These are phyloP conservation scores for Citrus sinensis DNA, from an alignment of 345 rosid genomes.

Conservation along the genomic window DVS_A1.0 CM039169.1:5871501-5872000, in stretches of 20 bases:
- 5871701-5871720: slow-evolving; percentile 20
- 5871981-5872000: background rate
- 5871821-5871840: slow-evolving; percentile 43
- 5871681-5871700: slow-evolving; percentile 38
- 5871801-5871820: slow-evolving; percentile 30
- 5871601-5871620: background rate
- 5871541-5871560: slow-evolving; percentile 9
- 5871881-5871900: slow-evolving; percentile 24
- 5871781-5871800: slow-evolving; percentile 11
- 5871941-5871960: slow-evolving; percentile 40
- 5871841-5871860: slow-evolving; percentile 32
- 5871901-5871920: slow-evolving; percentile 28
- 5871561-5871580: slow-evolving; percentile 14
- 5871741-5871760: slow-evolving; percentile 30
- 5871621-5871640: slow-evolving; percentile 25
- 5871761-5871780: slow-evolving; percentile 16
- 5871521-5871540: background rate
- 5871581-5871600: slow-evolving; percentile 4
- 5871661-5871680: slow-evolving; percentile 30
- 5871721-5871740: background rate
- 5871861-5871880: slow-evolving; percentile 29
- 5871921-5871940: slow-evolving; percentile 17
- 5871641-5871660: slow-evolving; percentile 28
- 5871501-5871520: slow-evolving; percentile 15
- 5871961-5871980: slow-evolving; percentile 28